A percentile compares a stretch with the other conserved stretches of the same genome.
Conservation (phyloP, 2,329 filamentous ascomycete species). For the Cladophialophora exuberans region DNA sequence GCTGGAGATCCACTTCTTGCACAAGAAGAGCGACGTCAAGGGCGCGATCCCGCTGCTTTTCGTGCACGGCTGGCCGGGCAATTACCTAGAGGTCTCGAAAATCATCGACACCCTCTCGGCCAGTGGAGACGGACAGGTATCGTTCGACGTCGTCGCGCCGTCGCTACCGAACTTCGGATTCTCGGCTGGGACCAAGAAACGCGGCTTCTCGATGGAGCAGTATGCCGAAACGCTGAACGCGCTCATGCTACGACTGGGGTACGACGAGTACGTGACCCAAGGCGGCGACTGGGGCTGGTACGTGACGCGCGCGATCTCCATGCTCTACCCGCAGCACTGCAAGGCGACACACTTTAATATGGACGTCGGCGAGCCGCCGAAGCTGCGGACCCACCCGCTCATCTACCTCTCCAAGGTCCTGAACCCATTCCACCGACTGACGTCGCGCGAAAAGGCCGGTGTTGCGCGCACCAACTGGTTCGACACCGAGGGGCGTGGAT, state of each 20-base stretch:
- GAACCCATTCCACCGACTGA: constrained; percentile 51
- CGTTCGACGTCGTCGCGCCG: constrained; percentile 57
- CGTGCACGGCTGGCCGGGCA: constrained; percentile 44
- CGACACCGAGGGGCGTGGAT: constrained; percentile 54
- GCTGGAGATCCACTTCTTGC: constrained; percentile 52
- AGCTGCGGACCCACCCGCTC: constrained; percentile 41
- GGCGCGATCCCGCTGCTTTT: constrained; percentile 43
- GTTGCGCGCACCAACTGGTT: constrained; percentile 63
- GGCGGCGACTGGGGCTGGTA: constrained; percentile 67
- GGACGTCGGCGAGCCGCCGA: constrained; percentile 22
- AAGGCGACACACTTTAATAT: constrained; percentile 26
- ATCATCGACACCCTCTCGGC: constrained; percentile 55
- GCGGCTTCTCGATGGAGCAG: constrained; percentile 61
- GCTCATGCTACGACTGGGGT: constrained; percentile 57
- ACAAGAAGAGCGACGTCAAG: constrained; percentile 22
- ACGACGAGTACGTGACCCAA: constrained; percentile 47
- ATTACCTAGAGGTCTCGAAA: constrained; percentile 56
- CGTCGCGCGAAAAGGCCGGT: constrained; percentile 54
- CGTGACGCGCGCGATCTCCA: constrained; percentile 65
- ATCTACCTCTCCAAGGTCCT: constrained; percentile 62
- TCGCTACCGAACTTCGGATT: constrained; percentile 11
- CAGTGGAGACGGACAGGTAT: constrained; percentile 38
- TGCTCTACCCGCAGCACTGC: constrained; percentile 33
- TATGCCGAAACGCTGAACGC: constrained; percentile 69
- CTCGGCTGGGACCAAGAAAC: constrained; percentile 6